Evolutionary conservation across 768 basidiomycete genomes (phyloP), one percentile per base, ranked within the genome.

Genomic region (Psilocybe subaeruginosa): DNA sequence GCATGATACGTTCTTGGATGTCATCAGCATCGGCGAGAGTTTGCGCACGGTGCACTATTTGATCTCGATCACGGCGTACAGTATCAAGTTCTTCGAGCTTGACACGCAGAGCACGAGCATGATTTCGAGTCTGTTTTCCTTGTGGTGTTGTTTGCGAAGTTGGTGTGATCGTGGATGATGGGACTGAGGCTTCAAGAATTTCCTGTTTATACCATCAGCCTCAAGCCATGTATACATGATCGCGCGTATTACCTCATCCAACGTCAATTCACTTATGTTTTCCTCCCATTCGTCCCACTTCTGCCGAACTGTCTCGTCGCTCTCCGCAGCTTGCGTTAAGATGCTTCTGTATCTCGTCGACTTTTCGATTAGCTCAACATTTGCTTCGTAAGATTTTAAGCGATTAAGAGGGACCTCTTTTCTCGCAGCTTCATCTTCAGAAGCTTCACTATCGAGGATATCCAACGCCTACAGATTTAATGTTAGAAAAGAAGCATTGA

Each of bases 221-320:
- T 16, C 23, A 23, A 31, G 46, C 30, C 17, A 12, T 35, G 8
- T 2, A 17, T 48, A 8, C 3, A 29, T 39, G 37, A 23, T 8
- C 84, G 9, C 31, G 35, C 33, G 11, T 6, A 12, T 86, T 84
- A 87, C 72, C 86, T 84, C 80, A 56, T 87, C 79, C 69, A 85
- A 84, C 2, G 86, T 89, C 43, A 99, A 78, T 50, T 90, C 82
- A 12, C 75, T 74, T 46, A 99, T 88, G 48, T 80, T 81, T 12
- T 80, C 79, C 67, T 91, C 89, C 94, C 94, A 97, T 67, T 95
- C 86, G 41, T 88, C 88, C 92, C 93, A 97, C 73, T 97, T 95
- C 62, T 83, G 78, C 17, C 88, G 77, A 1, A 98, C 91, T 2
- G 85, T 78, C 31, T 82, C 85, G 69, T 99, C 95, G 68, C 92